Evolutionary conservation across 768 basidiomycete genomes (phyloP).

Genomic region (Phallus indusiatus): DNA sequence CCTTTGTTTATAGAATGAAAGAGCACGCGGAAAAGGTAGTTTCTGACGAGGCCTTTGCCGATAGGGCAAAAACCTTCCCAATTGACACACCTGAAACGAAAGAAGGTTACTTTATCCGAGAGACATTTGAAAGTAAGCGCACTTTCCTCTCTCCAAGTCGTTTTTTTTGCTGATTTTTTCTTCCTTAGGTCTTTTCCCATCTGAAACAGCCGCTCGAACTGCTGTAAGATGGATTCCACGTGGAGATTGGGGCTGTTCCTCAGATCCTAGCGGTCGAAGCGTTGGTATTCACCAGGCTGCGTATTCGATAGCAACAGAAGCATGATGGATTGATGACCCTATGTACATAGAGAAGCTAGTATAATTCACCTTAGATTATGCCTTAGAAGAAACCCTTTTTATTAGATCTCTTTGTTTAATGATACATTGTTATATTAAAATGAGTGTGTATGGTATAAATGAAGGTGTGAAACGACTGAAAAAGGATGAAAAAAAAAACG

Average conservation of each 20-base stretch:
- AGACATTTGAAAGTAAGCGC: slow-evolving; percentile 73
- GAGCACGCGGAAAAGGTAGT: slow-evolving; percentile 67
- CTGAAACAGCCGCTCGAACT: slow-evolving; percentile 76
- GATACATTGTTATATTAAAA: neutral
- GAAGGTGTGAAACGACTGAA: neutral
- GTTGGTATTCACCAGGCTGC: slow-evolving; percentile 95
- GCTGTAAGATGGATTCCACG: slow-evolving; percentile 95
- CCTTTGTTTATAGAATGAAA: slow-evolving; percentile 60
- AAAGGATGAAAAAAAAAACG: no score
- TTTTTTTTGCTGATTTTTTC: neutral
- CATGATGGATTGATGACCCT: neutral
- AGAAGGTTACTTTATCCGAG: slow-evolving; percentile 89
- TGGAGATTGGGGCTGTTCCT: slow-evolving; percentile 91
- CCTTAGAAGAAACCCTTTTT: neutral
- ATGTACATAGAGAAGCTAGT: neutral
- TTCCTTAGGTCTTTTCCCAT: slow-evolving; percentile 64
- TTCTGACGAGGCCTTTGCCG: slow-evolving; percentile 73
- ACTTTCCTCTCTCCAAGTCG: neutral
- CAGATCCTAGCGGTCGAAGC: slow-evolving; percentile 91
- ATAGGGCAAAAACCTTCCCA: slow-evolving; percentile 66
- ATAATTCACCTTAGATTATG: neutral
- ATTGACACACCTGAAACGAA: slow-evolving; percentile 87
- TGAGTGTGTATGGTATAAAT: neutral
- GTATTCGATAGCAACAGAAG: slow-evolving; percentile 33
- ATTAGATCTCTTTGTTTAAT: neutral